Evolutionary conservation across 192 early-diverging fungal species (phyloP).

Genomic region (Backusella parvicylindrica): DNA sequence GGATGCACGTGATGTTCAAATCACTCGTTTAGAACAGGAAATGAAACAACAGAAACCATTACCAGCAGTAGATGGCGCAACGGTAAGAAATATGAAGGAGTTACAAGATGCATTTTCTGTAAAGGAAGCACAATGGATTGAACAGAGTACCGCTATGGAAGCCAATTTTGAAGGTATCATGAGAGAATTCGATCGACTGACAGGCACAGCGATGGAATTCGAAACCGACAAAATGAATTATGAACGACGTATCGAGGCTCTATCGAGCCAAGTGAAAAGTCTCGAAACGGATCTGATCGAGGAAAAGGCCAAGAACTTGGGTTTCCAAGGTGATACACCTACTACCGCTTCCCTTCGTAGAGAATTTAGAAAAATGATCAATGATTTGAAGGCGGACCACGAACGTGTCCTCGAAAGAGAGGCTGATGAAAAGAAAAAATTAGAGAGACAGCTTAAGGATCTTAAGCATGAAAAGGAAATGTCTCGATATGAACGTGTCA

Average conservation of each 20-base stretch:
- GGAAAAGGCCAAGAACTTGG: conserved; percentile 36
- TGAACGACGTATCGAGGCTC: conserved; percentile 29
- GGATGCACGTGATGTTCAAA: conserved; percentile 36
- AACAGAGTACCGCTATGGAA: conserved; percentile 27
- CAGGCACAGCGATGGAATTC: conserved; percentile 40
- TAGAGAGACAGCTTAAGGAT: conserved; percentile 42
- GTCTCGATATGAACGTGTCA: conserved; percentile 32
- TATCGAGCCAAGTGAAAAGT: conserved; percentile 13
- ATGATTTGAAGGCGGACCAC: conserved; percentile 47
- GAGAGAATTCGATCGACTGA: conserved; percentile 44
- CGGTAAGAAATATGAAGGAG: not conserved
- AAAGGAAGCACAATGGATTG: conserved; percentile 25
- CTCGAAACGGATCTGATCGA: conserved; percentile 36
- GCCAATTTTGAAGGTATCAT: conserved; percentile 42
- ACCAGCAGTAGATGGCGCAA: not conserved
- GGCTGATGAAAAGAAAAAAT: conserved; percentile 40
- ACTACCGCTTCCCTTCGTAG: conserved; percentile 49
- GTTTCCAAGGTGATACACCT: conserved; percentile 16
- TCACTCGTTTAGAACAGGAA: conserved; percentile 32
- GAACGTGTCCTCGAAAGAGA: conserved; percentile 45
- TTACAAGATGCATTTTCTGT: not conserved
- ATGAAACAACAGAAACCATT: conserved; percentile 13
- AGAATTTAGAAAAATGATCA: conserved; percentile 53
- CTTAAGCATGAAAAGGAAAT: conserved; percentile 42
- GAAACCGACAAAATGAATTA: conserved; percentile 35